Conservation (phyloP, 1,284 basidiomycete genomes). For the Porogramme epimiltina region DNA sequence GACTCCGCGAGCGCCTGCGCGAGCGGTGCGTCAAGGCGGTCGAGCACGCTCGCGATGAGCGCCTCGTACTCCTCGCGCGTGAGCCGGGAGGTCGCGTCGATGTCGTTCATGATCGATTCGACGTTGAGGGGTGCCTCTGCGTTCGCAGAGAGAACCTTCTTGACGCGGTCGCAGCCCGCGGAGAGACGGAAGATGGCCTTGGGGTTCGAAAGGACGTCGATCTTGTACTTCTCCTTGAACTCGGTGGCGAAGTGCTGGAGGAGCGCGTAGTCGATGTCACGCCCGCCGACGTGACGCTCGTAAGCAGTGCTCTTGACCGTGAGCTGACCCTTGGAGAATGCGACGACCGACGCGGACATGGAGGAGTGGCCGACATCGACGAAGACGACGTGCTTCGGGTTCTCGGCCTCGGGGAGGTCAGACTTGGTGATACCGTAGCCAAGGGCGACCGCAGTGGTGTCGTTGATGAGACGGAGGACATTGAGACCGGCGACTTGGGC, state of each 20-base stretch:
- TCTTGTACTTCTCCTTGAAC: conserved; percentile 94
- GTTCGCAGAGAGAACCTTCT: conserved; percentile 84
- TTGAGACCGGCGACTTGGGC: conserved; percentile 88
- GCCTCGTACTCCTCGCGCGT: conserved; percentile 63
- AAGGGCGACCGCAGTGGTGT: conserved; percentile 90
- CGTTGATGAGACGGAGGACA: conserved; percentile 91
- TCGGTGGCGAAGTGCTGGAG: conserved; percentile 85
- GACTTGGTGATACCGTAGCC: conserved; percentile 97
- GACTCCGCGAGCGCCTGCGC: conserved; percentile 58
- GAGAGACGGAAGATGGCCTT: conserved; percentile 90
- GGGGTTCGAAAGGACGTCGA: conserved; percentile 87
- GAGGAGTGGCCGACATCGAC: conserved; percentile 92
- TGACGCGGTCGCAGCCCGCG: conserved; percentile 76
- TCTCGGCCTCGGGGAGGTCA: conserved; percentile 84
- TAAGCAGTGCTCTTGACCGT: conserved; percentile 85
- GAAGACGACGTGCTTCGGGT: conserved; percentile 85
- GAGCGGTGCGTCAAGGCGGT: conserved; percentile 56
- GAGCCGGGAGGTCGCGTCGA: conserved; percentile 67
- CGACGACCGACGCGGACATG: conserved; percentile 83
- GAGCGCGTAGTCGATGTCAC: conserved; percentile 90
- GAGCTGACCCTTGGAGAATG: conserved; percentile 91
- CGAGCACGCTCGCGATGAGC: conserved; percentile 55
- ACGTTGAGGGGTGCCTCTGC: conserved; percentile 85
- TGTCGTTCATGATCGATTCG: conserved; percentile 92
- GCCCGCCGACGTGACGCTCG: conserved; percentile 89